Percentiles rank a stretch among this genome's conserved stretches.
phyloP scores from a whole-genome alignment of 2,329 filamentous ascomycete species.

The Talaromyces pinophilus region DNA sequence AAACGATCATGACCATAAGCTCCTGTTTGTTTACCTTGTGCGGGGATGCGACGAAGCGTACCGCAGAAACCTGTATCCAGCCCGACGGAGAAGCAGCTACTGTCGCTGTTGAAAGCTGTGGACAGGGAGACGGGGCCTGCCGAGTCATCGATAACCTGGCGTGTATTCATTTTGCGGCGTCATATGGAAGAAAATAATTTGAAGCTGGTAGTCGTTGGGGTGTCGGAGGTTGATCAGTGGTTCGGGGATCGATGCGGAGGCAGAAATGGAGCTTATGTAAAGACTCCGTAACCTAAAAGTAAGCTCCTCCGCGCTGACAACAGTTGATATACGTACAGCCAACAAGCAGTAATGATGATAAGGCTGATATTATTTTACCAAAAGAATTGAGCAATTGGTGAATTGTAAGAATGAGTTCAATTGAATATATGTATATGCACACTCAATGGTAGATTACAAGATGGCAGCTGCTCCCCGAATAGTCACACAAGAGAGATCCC shows the following conservation, averaged over 20 bases:
- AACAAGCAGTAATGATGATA: not conserved
- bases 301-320: not conserved
- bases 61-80: slow-evolving; percentile 83
- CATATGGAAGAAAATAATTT: not conserved
- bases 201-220: not conserved
- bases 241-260: slow-evolving; percentile 1
- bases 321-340: not conserved
- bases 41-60: slow-evolving; percentile 48
- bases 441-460: not conserved
- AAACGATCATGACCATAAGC: slow-evolving; percentile 26
- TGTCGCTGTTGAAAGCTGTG: slow-evolving; percentile 80
- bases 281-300: slow-evolving; percentile 11
- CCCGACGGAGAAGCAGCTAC: slow-evolving; percentile 82
- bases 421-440: not conserved
- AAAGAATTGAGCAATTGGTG: not conserved
- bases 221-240: not conserved
- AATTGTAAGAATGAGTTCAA: not conserved
- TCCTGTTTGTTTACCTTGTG: slow-evolving; percentile 16
- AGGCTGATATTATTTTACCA: not conserved
- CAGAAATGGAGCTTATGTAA: slow-evolving; percentile 9
- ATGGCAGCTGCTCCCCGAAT: not conserved
- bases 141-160: slow-evolving; percentile 78
- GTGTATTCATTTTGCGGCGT: slow-evolving; percentile 73
- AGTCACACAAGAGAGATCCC: not conserved
- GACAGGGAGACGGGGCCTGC: slow-evolving; percentile 75